Evolutionary conservation across 2,329 filamentous ascomycete genomes (phyloP).

Genomic region (Aureobasidium pullulans): DNA sequence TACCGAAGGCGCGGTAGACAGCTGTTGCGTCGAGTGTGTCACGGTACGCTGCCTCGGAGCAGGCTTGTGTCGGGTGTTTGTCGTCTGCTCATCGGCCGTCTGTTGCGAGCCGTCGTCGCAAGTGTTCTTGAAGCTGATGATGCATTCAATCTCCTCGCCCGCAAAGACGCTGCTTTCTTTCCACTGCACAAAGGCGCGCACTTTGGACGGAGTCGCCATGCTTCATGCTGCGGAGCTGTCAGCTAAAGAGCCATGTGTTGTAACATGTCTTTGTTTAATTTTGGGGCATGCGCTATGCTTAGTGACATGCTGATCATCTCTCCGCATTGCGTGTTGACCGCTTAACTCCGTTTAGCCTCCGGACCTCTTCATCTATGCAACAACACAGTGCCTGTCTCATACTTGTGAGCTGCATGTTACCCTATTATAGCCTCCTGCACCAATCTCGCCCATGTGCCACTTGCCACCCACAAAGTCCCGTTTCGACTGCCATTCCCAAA

Average conservation of each 20-base stretch:
- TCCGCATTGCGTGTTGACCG: background rate
- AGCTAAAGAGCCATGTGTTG: background rate
- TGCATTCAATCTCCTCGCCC: slow-evolving; percentile 91
- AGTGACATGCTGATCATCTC: slow-evolving; percentile 4
- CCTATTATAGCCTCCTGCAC: slow-evolving; percentile 44
- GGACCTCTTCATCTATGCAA: background rate
- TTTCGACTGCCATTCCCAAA: slow-evolving; percentile 74
- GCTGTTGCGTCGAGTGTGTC: slow-evolving; percentile 27
- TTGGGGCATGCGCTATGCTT: background rate
- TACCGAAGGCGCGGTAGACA: slow-evolving; percentile 16
- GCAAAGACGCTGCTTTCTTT: slow-evolving; percentile 91
- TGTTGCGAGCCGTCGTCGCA: slow-evolving; percentile 38
- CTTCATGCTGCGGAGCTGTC: slow-evolving; percentile 2
- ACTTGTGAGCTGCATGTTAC: too few species aligned
- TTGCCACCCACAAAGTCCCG: slow-evolving; percentile 76
- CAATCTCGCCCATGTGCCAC: slow-evolving; percentile 66
- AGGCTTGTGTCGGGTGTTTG: background rate
- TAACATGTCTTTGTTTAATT: background rate
- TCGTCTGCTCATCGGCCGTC: slow-evolving; percentile 20
- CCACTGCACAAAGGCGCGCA: slow-evolving; percentile 94
- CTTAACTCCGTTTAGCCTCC: background rate
- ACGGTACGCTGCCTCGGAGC: slow-evolving; percentile 28
- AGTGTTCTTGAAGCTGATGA: slow-evolving; percentile 92
- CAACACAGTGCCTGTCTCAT: too few species aligned
- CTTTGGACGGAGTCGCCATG: slow-evolving; percentile 50